Base-by-base conservation (phyloP, 2,329 filamentous ascomycete species). In the Aspergillus thermomutatus region DNA sequence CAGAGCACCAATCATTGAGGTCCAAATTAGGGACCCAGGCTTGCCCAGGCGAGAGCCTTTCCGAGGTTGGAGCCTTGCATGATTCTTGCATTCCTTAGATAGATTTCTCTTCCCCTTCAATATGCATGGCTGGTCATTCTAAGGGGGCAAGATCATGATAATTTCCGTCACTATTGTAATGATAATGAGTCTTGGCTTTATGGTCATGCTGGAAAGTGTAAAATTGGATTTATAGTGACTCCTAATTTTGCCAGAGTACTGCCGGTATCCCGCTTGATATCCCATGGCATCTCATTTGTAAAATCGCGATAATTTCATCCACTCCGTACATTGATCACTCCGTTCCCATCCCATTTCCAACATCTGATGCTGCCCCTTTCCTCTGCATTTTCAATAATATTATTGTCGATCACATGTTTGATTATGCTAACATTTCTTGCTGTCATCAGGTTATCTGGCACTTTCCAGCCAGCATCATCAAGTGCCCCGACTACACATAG, bases 21-120 rank as follows among this genome's bases (percentile, higher is more conserved):
- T 3, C n/a, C 19, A n/a, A 10, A 27, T n/a, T 10, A 23, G 10
- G 19, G 34, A 49, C 50, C 55, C 27, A 37, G 25, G 50, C 25
- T 55, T 58, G 58, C 54, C 58, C 60, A 62, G 34, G 56, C 52
- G 49, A 56, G 50, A 56, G 53, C 53, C 56, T 60, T 69, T 67
- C 69, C 68, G 58, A 67, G 67, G 51, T 64, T 60, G 62, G 65
- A 66, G 64, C 60, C 64, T 63, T 71, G 66, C 65, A 69, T 65
- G 43, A 46, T 61, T 53, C 49, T 59, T 58, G 52, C 58, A 52
- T 62, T 55, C 61, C 63, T 14, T 25, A 46, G 43, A 9, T 25
- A 46, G 43, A 11, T 58, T 59, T 61, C 46, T 60, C 47, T 34
- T 59, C 58, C 60, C 59, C 63, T 60, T 61, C 62, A 54, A 52